Evolutionary conservation across 2,329 filamentous ascomycete genomes (phyloP).

Genomic region (Cercospora citrullina): DNA sequence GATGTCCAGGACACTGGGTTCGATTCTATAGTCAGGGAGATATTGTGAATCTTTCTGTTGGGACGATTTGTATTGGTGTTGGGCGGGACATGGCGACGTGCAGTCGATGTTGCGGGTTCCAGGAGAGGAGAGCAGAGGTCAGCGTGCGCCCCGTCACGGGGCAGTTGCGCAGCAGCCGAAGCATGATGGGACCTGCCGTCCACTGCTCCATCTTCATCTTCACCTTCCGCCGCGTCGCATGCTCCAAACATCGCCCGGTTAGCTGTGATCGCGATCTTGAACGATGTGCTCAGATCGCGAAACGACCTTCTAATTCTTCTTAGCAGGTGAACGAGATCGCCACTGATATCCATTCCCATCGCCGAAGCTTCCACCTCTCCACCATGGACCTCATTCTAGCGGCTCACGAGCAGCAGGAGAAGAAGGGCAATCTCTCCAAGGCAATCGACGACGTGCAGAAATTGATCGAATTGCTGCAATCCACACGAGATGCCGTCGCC

Average conservation of each 20-base stretch:
- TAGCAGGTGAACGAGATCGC: neutral
- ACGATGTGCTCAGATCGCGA: neutral
- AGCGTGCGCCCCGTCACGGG: constrained; percentile 2
- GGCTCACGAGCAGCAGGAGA: constrained; percentile 72
- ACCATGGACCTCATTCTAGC: constrained; percentile 67
- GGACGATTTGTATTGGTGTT: neutral
- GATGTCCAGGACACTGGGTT: neutral
- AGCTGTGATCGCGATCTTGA: neutral
- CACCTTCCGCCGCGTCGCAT: neutral
- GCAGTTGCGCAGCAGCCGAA: neutral
- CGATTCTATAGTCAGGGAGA: neutral
- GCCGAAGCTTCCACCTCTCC: neutral
- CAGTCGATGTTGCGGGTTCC: neutral
- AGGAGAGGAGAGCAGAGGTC: neutral
- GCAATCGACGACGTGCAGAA: constrained; percentile 78
- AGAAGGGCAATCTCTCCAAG: constrained; percentile 66
- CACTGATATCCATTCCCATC: neutral
- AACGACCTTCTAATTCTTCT: neutral
- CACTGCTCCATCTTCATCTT: neutral
- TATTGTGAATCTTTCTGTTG: neutral
- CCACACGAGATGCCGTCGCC: constrained; percentile 72
- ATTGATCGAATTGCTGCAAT: constrained; percentile 74
- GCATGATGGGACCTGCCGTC: constrained; percentile 1
- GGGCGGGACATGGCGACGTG: neutral
- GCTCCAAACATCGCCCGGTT: neutral